phyloP scores from a whole-genome alignment of 371 early-diverging fungal genomes.

The Chytridium lagenaria region DNA sequence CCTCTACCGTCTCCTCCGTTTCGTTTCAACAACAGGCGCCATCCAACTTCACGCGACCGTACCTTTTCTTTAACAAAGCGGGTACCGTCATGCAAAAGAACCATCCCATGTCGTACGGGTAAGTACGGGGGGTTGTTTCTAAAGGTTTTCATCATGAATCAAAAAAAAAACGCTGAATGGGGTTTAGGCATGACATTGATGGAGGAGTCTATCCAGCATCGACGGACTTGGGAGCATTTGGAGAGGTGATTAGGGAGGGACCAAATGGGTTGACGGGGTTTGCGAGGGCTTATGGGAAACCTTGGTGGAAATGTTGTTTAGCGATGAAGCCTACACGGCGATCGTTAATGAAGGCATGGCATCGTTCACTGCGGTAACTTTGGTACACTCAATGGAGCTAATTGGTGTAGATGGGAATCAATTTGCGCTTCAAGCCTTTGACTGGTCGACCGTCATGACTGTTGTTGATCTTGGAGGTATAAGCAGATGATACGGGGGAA shows the following conservation, averaged over 20 bases:
- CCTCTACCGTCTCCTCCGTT: slow-evolving; percentile 12
- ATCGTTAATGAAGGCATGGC: slow-evolving; percentile 1
- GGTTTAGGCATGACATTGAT: slow-evolving; percentile 3
- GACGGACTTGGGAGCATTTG: slow-evolving; percentile 12
- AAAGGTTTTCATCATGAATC: background rate
- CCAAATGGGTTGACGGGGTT: background rate
- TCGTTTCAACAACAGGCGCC: background rate
- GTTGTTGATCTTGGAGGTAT: slow-evolving; percentile 16
- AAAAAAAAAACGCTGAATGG: too few species aligned
- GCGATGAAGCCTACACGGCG: background rate
- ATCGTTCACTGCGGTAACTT: background rate
- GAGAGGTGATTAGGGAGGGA: slow-evolving; percentile 1
- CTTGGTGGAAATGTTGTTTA: slow-evolving; percentile 9
- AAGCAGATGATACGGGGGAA: too few species aligned
- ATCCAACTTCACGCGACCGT: background rate
- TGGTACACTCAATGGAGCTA: background rate
- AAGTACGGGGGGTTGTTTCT: too few species aligned
- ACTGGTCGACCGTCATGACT: slow-evolving; percentile 17
- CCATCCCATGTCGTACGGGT: slow-evolving; percentile 22
- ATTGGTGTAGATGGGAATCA: background rate
- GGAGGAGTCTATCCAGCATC: slow-evolving; percentile 2
- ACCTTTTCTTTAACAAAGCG: slow-evolving; percentile 1
- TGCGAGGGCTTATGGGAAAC: slow-evolving; percentile 1
- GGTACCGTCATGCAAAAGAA: background rate
- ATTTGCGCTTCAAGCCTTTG: slow-evolving; percentile 8